phyloP scores from a whole-genome alignment of 108 stramenopile genomes.

The Nitzschia inconspicua region DNA sequence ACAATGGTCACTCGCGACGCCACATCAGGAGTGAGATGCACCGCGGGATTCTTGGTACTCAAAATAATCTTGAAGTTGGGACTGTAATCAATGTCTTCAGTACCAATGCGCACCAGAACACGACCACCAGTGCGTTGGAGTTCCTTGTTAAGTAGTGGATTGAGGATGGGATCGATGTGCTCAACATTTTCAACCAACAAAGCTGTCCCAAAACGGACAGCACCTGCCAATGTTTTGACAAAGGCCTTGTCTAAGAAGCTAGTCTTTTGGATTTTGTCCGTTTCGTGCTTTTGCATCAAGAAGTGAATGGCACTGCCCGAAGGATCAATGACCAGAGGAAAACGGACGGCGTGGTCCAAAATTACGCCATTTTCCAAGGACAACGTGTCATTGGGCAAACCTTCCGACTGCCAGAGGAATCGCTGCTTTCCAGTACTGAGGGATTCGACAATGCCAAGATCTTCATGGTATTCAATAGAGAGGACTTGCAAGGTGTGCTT shows the following conservation, averaged over 20 bases:
- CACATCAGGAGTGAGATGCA: conserved; percentile 92
- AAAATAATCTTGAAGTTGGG: conserved; percentile 94
- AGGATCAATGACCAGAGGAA: conserved; percentile 98
- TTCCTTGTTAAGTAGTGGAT: conserved; percentile 95
- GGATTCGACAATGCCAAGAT: conserved; percentile 85
- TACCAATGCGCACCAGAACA: conserved; percentile 92
- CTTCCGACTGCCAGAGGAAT: conserved; percentile 85
- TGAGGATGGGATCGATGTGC: conserved; percentile 92
- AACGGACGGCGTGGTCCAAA: conserved; percentile 84
- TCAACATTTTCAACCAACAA: conserved; percentile 96
- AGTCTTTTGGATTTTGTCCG: conserved; percentile 89
- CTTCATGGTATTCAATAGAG: conserved; percentile 85
- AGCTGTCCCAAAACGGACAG: conserved; percentile 96
- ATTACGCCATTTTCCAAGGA: conserved; percentile 97
- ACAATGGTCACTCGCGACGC: conserved; percentile 94
- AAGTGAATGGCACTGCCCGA: conserved; percentile 92
- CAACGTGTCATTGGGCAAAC: conserved; percentile 89
- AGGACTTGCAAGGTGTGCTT: conserved; percentile 68
- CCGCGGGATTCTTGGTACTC: conserved; percentile 90
- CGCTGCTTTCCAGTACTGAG: conserved; percentile 86
- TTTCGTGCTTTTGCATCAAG: conserved; percentile 82
- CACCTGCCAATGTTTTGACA: conserved; percentile 95
- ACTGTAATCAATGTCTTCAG: conserved; percentile 96
- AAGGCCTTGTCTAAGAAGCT: conserved; percentile 97
- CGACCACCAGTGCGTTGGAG: conserved; percentile 93